Evolutionary conservation across 306 rosid species (phyloP).

Genomic region (Casuarina glauca): DNA sequence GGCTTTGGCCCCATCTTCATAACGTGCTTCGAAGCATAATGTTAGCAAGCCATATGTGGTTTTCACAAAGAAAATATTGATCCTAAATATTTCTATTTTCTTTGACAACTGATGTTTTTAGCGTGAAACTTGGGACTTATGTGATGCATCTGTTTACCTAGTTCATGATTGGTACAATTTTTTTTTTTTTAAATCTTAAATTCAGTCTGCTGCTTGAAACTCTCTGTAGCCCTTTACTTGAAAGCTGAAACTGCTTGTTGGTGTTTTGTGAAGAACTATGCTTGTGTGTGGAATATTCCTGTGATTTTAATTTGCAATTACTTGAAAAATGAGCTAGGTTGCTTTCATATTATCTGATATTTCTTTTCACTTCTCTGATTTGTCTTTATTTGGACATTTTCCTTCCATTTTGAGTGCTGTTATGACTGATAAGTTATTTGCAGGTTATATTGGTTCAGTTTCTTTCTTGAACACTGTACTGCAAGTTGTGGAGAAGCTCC

Average conservation of each 20-base stretch:
- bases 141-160: not conserved
- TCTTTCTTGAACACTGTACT: conserved; percentile 53
- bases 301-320: not conserved
- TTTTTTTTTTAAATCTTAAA: not conserved
- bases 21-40: not conserved
- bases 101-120: not conserved
- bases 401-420: conserved; percentile 9
- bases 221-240: not conserved
- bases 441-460: conserved; percentile 72
- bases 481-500: conserved; percentile 53
- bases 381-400: conserved; percentile 1
- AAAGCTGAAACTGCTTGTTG: not conserved
- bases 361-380: not conserved
- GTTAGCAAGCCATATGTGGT: not conserved
- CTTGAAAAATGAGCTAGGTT: not conserved
- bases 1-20: not conserved
- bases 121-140: not conserved
- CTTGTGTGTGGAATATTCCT: not conserved
- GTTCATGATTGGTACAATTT: not conserved
- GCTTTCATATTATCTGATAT: not conserved
- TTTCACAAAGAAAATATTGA: not conserved
- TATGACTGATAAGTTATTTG: conserved; percentile 12
- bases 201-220: not conserved
- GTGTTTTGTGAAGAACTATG: not conserved
- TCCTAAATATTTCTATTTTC: not conserved